phyloP scores from a whole-genome alignment of 257 asterid species.

The Solanum chiquidenum region DNA sequence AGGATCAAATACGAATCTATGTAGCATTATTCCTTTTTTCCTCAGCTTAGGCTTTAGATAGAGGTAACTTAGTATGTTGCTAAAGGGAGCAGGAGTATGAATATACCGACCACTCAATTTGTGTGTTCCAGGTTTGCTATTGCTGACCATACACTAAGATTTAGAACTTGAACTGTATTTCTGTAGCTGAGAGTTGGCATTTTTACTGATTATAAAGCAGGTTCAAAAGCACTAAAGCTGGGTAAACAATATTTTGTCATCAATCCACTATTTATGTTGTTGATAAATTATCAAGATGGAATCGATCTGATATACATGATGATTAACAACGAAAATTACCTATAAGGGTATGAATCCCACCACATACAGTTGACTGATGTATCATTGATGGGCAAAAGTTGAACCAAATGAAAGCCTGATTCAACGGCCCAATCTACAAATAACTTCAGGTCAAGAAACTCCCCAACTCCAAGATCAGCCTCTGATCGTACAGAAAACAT shows the following conservation, averaged over 20 bases:
- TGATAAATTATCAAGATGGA: neutral
- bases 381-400: conserved; percentile 89
- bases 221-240: neutral
- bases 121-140: neutral
- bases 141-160: neutral
- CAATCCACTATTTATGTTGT: neutral
- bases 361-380: conserved; percentile 96
- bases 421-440: conserved; percentile 87
- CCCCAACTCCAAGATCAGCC: conserved; percentile 90
- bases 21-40: neutral
- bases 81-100: neutral
- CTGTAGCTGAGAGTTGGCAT: neutral
- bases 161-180: neutral
- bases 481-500: conserved; percentile 93
- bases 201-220: neutral
- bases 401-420: conserved; percentile 93
- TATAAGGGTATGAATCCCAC: conserved; percentile 99
- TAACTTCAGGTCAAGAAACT: conserved; percentile 92
- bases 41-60: neutral
- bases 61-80: neutral
- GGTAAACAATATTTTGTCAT: neutral
- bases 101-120: neutral
- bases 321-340: conserved; percentile 29
- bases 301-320: neutral
- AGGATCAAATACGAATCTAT: neutral